phyloP scores from a whole-genome alignment of 129 eudicot genomes.

The Ambrosia trifida region DNA sequence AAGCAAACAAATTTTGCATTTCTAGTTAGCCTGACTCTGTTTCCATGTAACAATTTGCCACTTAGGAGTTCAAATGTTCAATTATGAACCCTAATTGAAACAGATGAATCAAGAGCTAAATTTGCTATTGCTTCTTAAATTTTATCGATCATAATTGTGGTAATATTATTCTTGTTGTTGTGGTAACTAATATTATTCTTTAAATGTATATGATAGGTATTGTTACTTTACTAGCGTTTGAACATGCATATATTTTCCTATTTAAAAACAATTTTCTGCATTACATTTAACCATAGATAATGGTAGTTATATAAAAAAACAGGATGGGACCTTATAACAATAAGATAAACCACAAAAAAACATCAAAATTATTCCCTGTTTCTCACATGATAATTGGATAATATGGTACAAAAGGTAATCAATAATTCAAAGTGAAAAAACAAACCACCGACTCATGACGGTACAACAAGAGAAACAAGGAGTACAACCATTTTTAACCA shows the following conservation, averaged over 20 bases:
- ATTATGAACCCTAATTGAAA: conserved; percentile 35
- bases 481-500: conserved; percentile 3
- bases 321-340: conserved; percentile 7
- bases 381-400: conserved; percentile 33
- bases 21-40: conserved; percentile 45
- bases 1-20: conserved; percentile 33
- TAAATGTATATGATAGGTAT: background rate
- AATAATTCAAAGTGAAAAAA: conserved; percentile 20
- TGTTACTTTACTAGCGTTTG: background rate
- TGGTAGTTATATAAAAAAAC: background rate
- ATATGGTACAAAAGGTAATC: conserved; percentile 20
- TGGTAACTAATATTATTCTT: background rate
- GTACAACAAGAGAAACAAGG: conserved; percentile 4
- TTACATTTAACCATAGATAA: background rate
- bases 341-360: conserved; percentile 5
- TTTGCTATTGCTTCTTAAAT: conserved; percentile 1
- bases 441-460: conserved; percentile 24
- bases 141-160: background rate
- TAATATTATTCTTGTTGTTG: background rate
- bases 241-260: too few species aligned
- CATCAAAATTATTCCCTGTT: conserved; percentile 5
- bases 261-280: background rate
- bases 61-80: conserved; percentile 29
- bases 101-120: conserved; percentile 43
- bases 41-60: conserved; percentile 31